These are phyloP conservation scores for Ochromonadaceae sp. DNA, from an alignment of 352 stramenopile species.

Conservation along the genomic window DNA sequence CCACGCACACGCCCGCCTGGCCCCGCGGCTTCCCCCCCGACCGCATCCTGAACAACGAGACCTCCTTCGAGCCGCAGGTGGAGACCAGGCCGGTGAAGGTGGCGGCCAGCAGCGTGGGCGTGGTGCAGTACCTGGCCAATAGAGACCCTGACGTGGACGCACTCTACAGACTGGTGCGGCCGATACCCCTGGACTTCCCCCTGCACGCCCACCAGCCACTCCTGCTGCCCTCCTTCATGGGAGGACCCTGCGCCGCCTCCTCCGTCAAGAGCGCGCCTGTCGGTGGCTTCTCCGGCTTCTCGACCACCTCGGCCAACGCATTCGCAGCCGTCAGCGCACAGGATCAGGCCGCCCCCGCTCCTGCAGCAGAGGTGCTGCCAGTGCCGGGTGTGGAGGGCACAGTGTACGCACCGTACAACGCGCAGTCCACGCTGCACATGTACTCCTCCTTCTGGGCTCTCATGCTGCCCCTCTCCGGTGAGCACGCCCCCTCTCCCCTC, in stretches of 20 bases:
- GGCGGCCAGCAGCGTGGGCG: constrained; percentile 14
- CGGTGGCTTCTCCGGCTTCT: no score
- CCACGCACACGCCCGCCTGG: constrained; percentile 15
- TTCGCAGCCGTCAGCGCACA: no score
- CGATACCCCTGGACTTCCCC: constrained; percentile 25
- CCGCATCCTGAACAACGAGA: constrained; percentile 23
- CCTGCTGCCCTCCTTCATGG: no score
- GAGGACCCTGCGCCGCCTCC: no score
- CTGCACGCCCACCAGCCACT: neutral
- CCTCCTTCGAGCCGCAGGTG: neutral
- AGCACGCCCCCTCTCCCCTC: no score
- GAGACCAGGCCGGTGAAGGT: neutral
- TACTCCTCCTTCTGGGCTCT: constrained; percentile 30
- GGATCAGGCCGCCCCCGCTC: no score
- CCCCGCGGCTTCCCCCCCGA: constrained; percentile 35
- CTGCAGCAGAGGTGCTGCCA: no score
- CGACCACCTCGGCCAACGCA: no score
- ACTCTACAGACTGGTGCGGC: constrained; percentile 32
- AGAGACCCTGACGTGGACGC: constrained; percentile 38
- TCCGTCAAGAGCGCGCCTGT: no score
- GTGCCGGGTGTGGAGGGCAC: neutral
- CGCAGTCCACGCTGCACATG: constrained; percentile 33
- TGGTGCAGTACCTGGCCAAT: constrained; percentile 34
- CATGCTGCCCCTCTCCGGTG: constrained; percentile 32
- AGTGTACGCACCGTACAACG: constrained; percentile 25